phyloP scores from a whole-genome alignment of 306 rosid genomes.

The Phaseolus lunatus region DNA sequence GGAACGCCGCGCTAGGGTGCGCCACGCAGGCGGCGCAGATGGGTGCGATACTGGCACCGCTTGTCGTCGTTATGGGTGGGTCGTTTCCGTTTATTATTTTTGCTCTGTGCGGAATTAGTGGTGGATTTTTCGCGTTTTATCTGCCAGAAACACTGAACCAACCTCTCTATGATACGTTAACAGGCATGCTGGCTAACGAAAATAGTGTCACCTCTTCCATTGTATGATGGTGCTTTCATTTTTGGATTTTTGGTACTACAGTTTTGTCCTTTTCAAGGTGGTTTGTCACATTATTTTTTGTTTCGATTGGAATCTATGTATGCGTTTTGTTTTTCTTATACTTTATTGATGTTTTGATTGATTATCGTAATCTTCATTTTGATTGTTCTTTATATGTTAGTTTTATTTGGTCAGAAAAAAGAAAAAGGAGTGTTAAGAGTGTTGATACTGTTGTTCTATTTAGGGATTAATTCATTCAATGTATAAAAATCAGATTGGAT shows the following conservation, averaged over 20 bases:
- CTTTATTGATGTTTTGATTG: no score
- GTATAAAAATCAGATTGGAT: no score
- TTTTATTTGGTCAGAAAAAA: no score
- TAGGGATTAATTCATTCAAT: background rate
- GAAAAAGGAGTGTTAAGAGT: no score
- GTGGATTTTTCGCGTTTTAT: conserved; percentile 67
- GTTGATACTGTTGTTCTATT: no score
- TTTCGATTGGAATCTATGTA: background rate
- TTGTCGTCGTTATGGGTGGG: conserved; percentile 79
- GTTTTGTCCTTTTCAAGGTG: background rate
- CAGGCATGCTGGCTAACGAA: conserved; percentile 58
- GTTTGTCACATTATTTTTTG: background rate
- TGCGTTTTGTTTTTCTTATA: no score
- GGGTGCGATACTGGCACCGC: conserved; percentile 81
- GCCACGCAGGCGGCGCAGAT: conserved; percentile 78
- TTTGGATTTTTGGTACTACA: background rate
- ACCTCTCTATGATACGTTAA: conserved; percentile 77
- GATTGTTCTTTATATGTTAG: background rate
- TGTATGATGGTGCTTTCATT: background rate
- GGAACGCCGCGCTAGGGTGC: conserved; percentile 75
- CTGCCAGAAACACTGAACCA: conserved; percentile 77
- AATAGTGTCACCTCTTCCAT: background rate
- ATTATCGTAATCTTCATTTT: background rate
- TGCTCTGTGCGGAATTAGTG: conserved; percentile 60
- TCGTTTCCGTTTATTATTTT: conserved; percentile 70